Base-by-base conservation (phyloP, 441 rosid species). In the Jatropha multifida region DNA sequence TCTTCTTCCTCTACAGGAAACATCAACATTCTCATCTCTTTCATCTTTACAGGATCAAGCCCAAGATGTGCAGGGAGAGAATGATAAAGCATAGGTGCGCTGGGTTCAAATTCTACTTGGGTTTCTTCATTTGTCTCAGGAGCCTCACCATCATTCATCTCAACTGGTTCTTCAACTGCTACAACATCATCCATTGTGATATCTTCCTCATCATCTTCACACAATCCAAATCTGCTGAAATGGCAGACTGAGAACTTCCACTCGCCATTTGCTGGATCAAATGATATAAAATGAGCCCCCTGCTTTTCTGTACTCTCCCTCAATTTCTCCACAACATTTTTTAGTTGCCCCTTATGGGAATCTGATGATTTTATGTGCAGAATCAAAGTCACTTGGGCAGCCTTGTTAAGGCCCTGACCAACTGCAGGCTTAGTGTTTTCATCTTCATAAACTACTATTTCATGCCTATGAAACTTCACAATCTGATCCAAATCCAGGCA, bases 51-150 rank as follows among this genome's bases (percentile, higher is more conserved):
- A 5, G 94, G 98, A 80, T 96, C 97, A 83, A 94, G 97, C 69
- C 98, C 90, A 55, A 96, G 90, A 90, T 91, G 96, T 15, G 97
- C 85, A 70, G 98, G 99, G 80, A 94, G 97, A 81, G 99, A 94
- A 83, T 92, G 98, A 83, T 96, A 90, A 86, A 96, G 96, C 85
- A 88, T 84, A 18, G 88, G 83, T 72, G 84, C 90, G 71, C 56
- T 79, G 82, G 79, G 74, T 75, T 87, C 87, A 67, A 85, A 70
- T 73, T 87, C 89, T 75, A 77, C 80, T 69, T 44, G 84, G 77
- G 80, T 64, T 60, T 82, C 94, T 72, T 84, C 85, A 82, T 83
- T 84, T 73, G 76, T 69, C 49, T 81, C 88, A 66, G 78, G 74
- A 71, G 81, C 70, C 78, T 88, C 85, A 52, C 78, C 87, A 71